Evolutionary conservation across 2,329 filamentous ascomycete species (phyloP), one percentile per base, ranked within the genome.

Genomic region (Aspergillus spinulosporus): DNA sequence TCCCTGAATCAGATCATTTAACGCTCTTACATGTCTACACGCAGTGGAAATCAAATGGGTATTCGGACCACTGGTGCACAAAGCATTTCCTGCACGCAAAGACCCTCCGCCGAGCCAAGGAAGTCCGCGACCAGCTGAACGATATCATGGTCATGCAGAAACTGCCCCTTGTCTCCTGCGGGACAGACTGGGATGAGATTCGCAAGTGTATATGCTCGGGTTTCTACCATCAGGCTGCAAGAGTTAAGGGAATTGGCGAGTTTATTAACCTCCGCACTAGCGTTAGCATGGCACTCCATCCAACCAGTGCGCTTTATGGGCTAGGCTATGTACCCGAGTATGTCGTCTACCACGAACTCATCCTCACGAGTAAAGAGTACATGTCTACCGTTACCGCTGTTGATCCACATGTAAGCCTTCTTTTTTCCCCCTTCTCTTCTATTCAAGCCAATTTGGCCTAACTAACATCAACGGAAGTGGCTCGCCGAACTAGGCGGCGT

Each of bases 361-460:
- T 99, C 66, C 84, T 99, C 59, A 99, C 94, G 0, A 90, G 88
- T 56, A 97, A 96, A 71, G 94, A 97, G 72, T 99, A 97, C 78
- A 97, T 99, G 86, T 95, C 90, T 2, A 96, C 91, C 3, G 94
- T 99, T 7, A 99, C 94, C 3, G 86, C 91, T 1, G 94, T 99
- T 1, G 94, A 99, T 72, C 93, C 94, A 51, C 91, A 95, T 71
- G 75, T 78, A 74, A 73, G 75, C 70, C 40, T 7, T 6, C 12
- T 55, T 45, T 28, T 8, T 29, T 29, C 14, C 31, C 11, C n/a
- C 26, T 32, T 47, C 5, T 8, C 6, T 21, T 21, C 21, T 21
- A 21, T 21, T 21, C 21, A 21, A 21, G 21, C 4, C 2, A 31
- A 46, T 48, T 32, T 21, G 21, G 21, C 21, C 21, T 21, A 56